Conservation (phyloP, 2,329 filamentous ascomycete species). For the Epicoccum nigrum region DNA sequence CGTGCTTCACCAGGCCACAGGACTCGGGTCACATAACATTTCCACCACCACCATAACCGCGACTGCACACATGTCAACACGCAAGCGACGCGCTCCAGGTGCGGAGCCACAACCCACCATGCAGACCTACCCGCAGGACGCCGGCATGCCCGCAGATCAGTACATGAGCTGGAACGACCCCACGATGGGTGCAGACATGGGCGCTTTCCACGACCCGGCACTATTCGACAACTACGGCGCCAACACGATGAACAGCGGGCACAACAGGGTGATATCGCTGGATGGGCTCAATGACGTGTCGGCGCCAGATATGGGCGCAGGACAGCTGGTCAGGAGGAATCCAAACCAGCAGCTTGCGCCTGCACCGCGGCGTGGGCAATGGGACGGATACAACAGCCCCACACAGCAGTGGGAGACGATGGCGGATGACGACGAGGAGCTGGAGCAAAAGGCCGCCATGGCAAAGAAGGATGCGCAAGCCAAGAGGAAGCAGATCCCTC, state of each 20-base stretch:
- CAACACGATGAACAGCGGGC: constrained; percentile 22
- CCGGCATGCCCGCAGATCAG: constrained; percentile 46
- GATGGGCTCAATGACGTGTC: constrained; percentile 37
- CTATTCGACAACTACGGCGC: constrained; percentile 42
- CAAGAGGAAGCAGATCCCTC: constrained; percentile 94
- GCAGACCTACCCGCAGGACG: constrained; percentile 54
- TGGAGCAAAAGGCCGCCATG: constrained; percentile 78
- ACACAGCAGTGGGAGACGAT: constrained; percentile 61
- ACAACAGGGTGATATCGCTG: constrained; percentile 43
- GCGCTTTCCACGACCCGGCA: constrained; percentile 44
- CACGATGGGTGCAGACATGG: constrained; percentile 31
- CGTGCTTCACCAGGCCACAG: constrained; percentile 1
- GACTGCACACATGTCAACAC: constrained; percentile 41
- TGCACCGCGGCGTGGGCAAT: constrained; percentile 45
- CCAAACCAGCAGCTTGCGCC: constrained; percentile 55
- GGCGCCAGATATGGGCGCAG: constrained; percentile 40
- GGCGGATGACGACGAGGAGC: constrained; percentile 72
- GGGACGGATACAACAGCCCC: constrained; percentile 50
- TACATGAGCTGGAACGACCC: constrained; percentile 47
- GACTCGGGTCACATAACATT: constrained; percentile 10
- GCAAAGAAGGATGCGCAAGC: constrained; percentile 87
- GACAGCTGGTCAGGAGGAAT: constrained; percentile 54
- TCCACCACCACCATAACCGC: not conserved
- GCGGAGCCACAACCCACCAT: constrained; percentile 68
- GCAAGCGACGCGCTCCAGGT: constrained; percentile 79